Conservation (phyloP, 306 rosid species). For the Bauhinia variegata region DNA sequence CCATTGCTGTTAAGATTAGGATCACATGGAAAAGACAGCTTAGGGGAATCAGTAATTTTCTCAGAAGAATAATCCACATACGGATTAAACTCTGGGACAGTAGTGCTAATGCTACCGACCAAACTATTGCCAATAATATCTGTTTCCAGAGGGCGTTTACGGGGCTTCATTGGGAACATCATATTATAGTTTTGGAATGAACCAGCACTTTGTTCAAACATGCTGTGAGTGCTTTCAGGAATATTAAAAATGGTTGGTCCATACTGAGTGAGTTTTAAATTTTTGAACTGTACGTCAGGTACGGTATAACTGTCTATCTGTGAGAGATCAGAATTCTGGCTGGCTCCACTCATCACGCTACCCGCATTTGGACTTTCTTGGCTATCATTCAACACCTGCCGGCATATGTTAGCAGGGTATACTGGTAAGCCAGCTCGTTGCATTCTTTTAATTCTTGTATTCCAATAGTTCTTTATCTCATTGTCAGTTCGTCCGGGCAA, state of each 20-base stretch:
- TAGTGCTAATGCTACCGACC: conserved; percentile 34
- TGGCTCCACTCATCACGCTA: conserved; percentile 23
- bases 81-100: conserved; percentile 37
- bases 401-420: conserved; percentile 62
- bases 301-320: conserved; percentile 45
- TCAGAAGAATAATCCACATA: conserved; percentile 43
- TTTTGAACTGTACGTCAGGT: conserved; percentile 51
- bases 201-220: conserved; percentile 49
- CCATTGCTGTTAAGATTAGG: conserved; percentile 35
- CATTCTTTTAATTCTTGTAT: conserved; percentile 61
- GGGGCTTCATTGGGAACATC: conserved; percentile 38
- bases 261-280: conserved; percentile 35
- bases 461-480: conserved; percentile 84
- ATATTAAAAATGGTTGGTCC: conserved; percentile 40
- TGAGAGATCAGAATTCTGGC: conserved; percentile 38
- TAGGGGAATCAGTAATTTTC: conserved; percentile 34
- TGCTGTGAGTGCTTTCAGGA: conserved; percentile 37
- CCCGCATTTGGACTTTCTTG: conserved; percentile 48
- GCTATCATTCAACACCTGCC: conserved; percentile 39
- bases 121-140: conserved; percentile 42
- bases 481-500: conserved; percentile 83
- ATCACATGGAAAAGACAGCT: conserved; percentile 38
- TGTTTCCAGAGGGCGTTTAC: conserved; percentile 50
- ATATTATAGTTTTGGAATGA: conserved; percentile 44
- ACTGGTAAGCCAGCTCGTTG: conserved; percentile 63